phyloP scores from a whole-genome alignment of 495 filamentous ascomycete species.

The Penicillium canariense region DNA sequence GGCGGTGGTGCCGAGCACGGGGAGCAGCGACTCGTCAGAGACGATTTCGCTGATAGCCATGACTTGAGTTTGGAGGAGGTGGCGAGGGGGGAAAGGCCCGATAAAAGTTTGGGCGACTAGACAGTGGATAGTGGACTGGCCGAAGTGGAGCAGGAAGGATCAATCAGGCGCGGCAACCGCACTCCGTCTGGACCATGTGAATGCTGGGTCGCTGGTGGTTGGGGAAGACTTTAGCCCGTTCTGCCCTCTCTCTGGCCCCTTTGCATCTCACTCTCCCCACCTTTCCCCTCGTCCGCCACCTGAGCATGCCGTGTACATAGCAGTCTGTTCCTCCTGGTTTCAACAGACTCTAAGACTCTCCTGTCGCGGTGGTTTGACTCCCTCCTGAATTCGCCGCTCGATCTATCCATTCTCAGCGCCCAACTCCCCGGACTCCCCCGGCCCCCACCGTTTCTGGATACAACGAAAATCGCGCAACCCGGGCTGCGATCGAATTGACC shows the following conservation, averaged over 20 bases:
- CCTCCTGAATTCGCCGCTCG: background rate
- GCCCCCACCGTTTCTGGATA: background rate
- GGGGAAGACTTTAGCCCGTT: conserved; percentile 14
- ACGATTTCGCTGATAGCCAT: conserved; percentile 62
- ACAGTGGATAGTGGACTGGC: background rate
- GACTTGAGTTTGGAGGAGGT: conserved; percentile 1
- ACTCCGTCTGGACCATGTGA: conserved; percentile 16
- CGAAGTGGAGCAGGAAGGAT: conserved; percentile 8
- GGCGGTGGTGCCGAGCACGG: conserved; percentile 68
- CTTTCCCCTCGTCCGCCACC: conserved; percentile 4
- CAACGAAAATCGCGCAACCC: background rate
- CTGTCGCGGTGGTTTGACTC: background rate
- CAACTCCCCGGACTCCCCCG: conserved; percentile 6
- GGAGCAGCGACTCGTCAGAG: conserved; percentile 64
- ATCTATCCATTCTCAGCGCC: background rate
- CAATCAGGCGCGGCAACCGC: conserved; percentile 19
- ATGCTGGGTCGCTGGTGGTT: conserved; percentile 20
- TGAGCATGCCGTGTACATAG: conserved; percentile 12
- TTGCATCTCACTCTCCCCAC: conserved; percentile 3
- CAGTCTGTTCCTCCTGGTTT: conserved; percentile 8
- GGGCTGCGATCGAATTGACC: background rate
- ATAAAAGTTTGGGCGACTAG: conserved; percentile 1
- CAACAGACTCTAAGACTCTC: conserved; percentile 6
- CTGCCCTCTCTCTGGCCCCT: conserved; percentile 5
- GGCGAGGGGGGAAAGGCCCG: background rate